Base-by-base conservation (phyloP, 2,329 filamentous ascomycete species). In the Trichoderma lentiforme region DNA sequence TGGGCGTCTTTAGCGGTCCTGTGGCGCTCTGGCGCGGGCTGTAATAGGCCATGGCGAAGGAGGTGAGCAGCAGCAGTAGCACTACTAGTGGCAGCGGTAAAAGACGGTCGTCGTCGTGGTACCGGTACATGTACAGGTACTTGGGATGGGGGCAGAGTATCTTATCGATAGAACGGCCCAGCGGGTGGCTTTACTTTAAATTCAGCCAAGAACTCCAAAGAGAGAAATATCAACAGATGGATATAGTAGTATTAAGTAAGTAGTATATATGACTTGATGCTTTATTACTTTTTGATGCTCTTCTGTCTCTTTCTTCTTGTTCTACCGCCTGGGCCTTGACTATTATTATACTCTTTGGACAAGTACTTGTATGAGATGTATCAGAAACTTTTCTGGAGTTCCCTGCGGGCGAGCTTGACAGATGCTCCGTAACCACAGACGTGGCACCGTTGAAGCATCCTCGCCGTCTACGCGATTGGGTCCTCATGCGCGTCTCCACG, bases 381-480 rank as follows among this genome's bases (percentile, higher is more conserved):
- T 64, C 60, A 30, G 60, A 70, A 70, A 64, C 60, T n/a, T 57
- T 63, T 39, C 56, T 56, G 68, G 66, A 69, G 56, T 51, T 28
- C 26, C 26, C 53, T 51, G 66, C 66, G 39, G 56, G 56, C 66
- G n/a, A 69, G 36, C 66, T 47, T 28, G 62, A 66, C 58, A 71
- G 70, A 14, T 58, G 36, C 62, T 67, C 62, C 68, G 51, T 56
- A 63, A 64, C 58, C 6, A n/a, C 24, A 43, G 71, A 72, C 71
- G 71, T 72, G 71, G 71, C 71, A 72, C 71, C 71, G 71, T 70
- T 66, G 36, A 62, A 72, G 51, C 71, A 66, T 5, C 43, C 30
- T 58, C 66, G 26, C 51, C 9, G 24, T 66, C 63, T 72, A 34
- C 32, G 66, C 66, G 60, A 67, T 70, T 72, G 71, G 71, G 66